Percentiles rank a stretch among this genome's conserved stretches.
These are phyloP conservation scores for Hyaloscypha hepaticicola DNA, from an alignment of 495 filamentous ascomycete species.

Conservation along the genomic window DNA sequence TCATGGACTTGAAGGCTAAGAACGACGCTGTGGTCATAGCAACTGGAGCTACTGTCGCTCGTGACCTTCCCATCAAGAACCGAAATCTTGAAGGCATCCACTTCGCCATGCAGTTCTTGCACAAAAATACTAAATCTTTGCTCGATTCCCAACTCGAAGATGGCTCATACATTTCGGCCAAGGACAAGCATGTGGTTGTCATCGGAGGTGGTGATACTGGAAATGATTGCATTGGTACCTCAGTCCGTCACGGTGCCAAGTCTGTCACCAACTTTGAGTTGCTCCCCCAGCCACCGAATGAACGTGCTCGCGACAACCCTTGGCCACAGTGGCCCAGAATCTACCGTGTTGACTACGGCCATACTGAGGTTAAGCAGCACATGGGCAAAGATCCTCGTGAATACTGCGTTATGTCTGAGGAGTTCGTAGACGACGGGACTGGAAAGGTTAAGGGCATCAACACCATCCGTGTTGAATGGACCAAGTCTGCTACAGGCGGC, in stretches of 20 bases:
- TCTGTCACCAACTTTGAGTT: constrained; percentile 98
- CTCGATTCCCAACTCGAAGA: constrained; percentile 90
- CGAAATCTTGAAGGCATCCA: constrained; percentile 93
- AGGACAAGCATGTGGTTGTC: constrained; percentile 95
- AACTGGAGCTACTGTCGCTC: constrained; percentile 95
- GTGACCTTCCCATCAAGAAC: constrained; percentile 90
- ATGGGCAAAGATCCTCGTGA: constrained; percentile 97
- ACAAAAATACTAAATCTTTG: constrained; percentile 97
- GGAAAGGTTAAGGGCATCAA: constrained; percentile 97
- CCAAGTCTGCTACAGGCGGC: constrained; percentile 81
- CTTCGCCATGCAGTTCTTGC: constrained; percentile 98
- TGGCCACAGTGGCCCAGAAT: constrained; percentile 99
- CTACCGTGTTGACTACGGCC: constrained; percentile 97
- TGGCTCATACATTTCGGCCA: constrained; percentile 90
- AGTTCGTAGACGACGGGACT: constrained; percentile 89
- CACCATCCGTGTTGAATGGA: constrained; percentile 96
- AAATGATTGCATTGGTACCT: constrained; percentile 99
- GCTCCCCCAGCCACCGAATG: constrained; percentile 88
- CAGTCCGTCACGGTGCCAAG: constrained; percentile 95
- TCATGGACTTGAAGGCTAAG: constrained; percentile 71
- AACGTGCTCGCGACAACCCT: constrained; percentile 95
- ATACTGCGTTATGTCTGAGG: constrained; percentile 98
- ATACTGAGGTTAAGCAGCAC: constrained; percentile 95
- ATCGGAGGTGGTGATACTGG: constrained; percentile 99
- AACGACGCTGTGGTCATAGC: constrained; percentile 91